phyloP scores from a whole-genome alignment of 2,329 filamentous ascomycete species.

The Pseudogymnoascus sp. region DNA sequence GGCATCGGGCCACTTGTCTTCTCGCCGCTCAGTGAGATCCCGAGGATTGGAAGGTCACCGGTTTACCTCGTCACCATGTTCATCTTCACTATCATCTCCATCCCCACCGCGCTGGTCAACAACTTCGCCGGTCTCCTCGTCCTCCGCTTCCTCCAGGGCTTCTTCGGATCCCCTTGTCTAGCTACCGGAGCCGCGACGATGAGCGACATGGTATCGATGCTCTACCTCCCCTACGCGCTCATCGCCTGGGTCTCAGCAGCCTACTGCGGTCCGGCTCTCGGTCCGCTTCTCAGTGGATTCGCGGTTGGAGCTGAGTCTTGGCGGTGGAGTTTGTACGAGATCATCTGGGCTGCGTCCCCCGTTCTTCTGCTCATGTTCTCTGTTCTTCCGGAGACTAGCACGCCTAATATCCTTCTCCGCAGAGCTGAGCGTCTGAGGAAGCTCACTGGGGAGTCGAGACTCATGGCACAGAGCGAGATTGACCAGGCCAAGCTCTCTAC shows the following conservation, averaged over 20 bases:
- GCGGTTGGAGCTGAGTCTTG: conserved; percentile 50
- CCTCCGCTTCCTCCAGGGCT: conserved; percentile 56
- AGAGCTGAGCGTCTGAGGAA: conserved; percentile 55
- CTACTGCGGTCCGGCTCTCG: conserved; percentile 47
- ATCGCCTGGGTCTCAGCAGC: conserved; percentile 51
- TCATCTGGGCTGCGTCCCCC: conserved; percentile 54
- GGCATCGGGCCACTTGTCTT: conserved; percentile 59
- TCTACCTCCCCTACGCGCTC: conserved; percentile 51
- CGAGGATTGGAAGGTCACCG: conserved; percentile 58
- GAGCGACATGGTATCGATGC: conserved; percentile 47
- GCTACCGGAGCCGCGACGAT: conserved; percentile 50
- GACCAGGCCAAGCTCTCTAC: conserved; percentile 47
- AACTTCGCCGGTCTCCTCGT: conserved; percentile 60
- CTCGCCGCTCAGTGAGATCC: conserved; percentile 60
- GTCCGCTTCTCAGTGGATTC: conserved; percentile 55
- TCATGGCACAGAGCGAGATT: conserved; percentile 58
- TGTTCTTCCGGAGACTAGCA: conserved; percentile 57
- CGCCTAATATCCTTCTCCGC: conserved; percentile 52
- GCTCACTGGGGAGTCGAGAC: conserved; percentile 46
- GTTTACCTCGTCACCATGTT: conserved; percentile 62
- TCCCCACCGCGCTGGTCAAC: conserved; percentile 55
- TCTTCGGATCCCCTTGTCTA: conserved; percentile 59
- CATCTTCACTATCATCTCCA: conserved; percentile 59
- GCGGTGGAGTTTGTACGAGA: conserved; percentile 53
- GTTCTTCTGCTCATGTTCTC: conserved; percentile 55